phyloP scores from a whole-genome alignment of 495 filamentous ascomycete genomes.

The Neurospora africana region DNA sequence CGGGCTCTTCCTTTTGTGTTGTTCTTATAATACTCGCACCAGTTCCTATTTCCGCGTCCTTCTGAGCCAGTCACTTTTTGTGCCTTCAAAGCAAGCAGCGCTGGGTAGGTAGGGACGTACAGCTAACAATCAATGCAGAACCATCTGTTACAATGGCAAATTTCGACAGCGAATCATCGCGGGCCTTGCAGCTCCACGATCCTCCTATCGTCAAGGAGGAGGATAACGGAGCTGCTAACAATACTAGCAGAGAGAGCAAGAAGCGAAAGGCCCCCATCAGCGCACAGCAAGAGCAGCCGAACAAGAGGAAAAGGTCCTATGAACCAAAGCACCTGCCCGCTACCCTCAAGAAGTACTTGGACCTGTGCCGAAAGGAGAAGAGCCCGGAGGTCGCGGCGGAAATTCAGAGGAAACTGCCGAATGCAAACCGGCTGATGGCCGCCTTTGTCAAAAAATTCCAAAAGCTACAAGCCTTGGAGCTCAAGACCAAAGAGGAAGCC shows the following conservation, averaged over 20 bases:
- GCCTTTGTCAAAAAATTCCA: too few species aligned
- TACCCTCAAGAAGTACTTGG: not conserved
- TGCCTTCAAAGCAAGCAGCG: not conserved
- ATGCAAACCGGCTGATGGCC: too few species aligned
- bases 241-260: not conserved
- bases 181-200: not conserved
- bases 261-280: not conserved
- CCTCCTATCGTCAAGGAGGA: not conserved
- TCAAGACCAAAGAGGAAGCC: too few species aligned
- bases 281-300: not conserved
- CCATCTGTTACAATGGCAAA: not conserved
- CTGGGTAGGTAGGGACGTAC: not conserved
- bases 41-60: not conserved
- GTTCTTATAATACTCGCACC: not conserved
- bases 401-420: not conserved
- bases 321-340: not conserved
- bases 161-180: not conserved
- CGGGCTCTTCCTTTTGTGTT: not conserved
- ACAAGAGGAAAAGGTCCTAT: not conserved
- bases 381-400: too few species aligned
- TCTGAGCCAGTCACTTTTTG: not conserved
- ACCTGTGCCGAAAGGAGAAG: too few species aligned
- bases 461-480: not conserved
- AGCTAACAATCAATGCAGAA: not conserved
- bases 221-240: not conserved